phyloP scores from a whole-genome alignment of 129 eudicot species.

The sunflower (Helianthus annuus) region DNA sequence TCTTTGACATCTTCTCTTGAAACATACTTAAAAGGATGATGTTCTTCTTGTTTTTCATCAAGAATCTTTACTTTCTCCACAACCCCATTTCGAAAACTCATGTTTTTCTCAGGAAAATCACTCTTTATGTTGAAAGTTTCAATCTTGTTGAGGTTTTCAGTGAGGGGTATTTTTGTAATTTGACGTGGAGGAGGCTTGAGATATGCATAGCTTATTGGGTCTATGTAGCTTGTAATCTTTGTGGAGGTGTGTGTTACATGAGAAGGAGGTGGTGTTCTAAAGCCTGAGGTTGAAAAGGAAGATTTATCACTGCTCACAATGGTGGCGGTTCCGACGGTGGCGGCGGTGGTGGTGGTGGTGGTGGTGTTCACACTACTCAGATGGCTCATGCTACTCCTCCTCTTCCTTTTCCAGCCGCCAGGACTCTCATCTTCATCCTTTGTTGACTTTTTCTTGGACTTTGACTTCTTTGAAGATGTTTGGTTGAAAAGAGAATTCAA shows the following conservation, averaged over 20 bases:
- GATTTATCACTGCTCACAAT: slow-evolving; percentile 38
- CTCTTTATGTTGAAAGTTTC: slow-evolving; percentile 39
- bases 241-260: slow-evolving; percentile 46
- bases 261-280: slow-evolving; percentile 72
- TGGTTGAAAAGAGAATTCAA: slow-evolving; percentile 83
- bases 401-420: slow-evolving; percentile 61
- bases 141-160: slow-evolving; percentile 35
- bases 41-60: slow-evolving; percentile 24
- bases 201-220: slow-evolving; percentile 40
- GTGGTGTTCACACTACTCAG: slow-evolving; percentile 38
- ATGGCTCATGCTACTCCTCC: slow-evolving; percentile 93
- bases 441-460: slow-evolving; percentile 52
- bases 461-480: slow-evolving; percentile 51
- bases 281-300: slow-evolving; percentile 54
- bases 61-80: slow-evolving; percentile 29
- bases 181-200: slow-evolving; percentile 31
- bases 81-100: slow-evolving; percentile 27
- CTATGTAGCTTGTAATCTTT: slow-evolving; percentile 46
- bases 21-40: slow-evolving; percentile 18
- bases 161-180: slow-evolving; percentile 34
- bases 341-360: neutral
- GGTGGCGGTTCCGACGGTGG: neutral
- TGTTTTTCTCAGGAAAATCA: slow-evolving; percentile 28
- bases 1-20: slow-evolving; percentile 35
- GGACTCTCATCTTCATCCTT: slow-evolving; percentile 68